These are phyloP conservation scores for Fusarium verticillioides DNA, from an alignment of 2,329 filamentous ascomycete genomes.

Conservation along the genomic window DNA sequence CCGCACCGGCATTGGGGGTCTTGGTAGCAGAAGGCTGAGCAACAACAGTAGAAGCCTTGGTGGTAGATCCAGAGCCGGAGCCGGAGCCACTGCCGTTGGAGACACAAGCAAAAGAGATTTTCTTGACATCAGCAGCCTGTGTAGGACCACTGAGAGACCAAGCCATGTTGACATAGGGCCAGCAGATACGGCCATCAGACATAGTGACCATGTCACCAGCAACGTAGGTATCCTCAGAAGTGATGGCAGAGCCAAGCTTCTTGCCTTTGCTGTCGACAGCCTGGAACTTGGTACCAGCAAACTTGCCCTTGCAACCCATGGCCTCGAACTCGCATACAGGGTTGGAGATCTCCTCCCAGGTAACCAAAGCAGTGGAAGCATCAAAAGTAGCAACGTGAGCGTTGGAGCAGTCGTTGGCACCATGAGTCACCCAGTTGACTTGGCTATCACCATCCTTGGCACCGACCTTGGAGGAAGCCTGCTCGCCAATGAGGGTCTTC, in stretches of 20 bases:
- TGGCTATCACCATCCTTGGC: constrained; percentile 65
- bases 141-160: constrained; percentile 53
- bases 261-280: constrained; percentile 62
- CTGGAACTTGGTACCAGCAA: constrained; percentile 69
- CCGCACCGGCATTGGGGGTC: background rate
- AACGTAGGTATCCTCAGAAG: constrained; percentile 65
- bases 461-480: constrained; percentile 66
- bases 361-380: constrained; percentile 62
- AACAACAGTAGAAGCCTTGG: constrained; percentile 16
- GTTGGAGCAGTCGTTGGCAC: constrained; percentile 65
- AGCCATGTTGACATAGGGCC: constrained; percentile 68
- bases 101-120: constrained; percentile 66
- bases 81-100: constrained; percentile 29
- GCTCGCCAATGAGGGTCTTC: constrained; percentile 62
- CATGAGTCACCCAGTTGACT: constrained; percentile 67
- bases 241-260: constrained; percentile 62
- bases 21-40: constrained; percentile 23
- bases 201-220: constrained; percentile 72
- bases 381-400: constrained; percentile 68
- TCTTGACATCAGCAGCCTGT: constrained; percentile 45
- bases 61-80: background rate
- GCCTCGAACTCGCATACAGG: constrained; percentile 66
- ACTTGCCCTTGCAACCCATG: constrained; percentile 69
- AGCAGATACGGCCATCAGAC: constrained; percentile 68
- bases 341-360: constrained; percentile 69